These are phyloP conservation scores for Fusarium tuaranense DNA, from an alignment of 2,329 filamentous ascomycete genomes.

Conservation along the genomic window DNA sequence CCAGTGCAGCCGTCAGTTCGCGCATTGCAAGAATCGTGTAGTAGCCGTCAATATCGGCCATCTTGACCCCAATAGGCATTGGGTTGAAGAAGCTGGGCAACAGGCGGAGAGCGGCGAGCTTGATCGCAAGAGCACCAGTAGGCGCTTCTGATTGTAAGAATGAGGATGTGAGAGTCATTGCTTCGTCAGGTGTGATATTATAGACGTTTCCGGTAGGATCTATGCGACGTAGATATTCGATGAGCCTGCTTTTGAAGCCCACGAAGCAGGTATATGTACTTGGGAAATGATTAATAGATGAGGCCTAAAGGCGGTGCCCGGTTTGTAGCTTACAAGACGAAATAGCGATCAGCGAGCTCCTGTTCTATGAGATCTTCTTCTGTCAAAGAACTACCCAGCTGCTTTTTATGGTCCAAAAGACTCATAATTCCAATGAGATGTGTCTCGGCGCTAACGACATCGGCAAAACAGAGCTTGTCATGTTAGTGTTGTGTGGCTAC, in stretches of 20 bases:
- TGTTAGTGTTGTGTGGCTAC: neutral
- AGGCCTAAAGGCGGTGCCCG: neutral
- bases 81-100: slow-evolving; percentile 1
- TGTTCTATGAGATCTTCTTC: neutral
- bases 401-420: neutral
- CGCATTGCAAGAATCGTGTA: neutral
- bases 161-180: neutral
- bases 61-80: neutral
- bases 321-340: neutral
- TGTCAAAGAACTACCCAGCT: neutral
- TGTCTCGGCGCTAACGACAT: neutral
- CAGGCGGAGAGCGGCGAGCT: neutral
- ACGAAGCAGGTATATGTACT: neutral
- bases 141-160: neutral
- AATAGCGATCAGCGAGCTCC: slow-evolving; percentile 1
- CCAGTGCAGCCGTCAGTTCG: neutral
- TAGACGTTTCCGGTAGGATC: neutral
- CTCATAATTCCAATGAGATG: neutral
- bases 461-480: neutral
- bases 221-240: neutral
- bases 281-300: neutral
- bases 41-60: neutral
- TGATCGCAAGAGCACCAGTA: neutral
- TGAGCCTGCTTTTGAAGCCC: neutral
- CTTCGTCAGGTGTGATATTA: neutral